A percentile compares a stretch with the other conserved stretches of the same genome.
These are phyloP conservation scores for Erythrophleum ivorense DNA, from an alignment of 331 rosid genomes.

Conservation along the genomic window DNA sequence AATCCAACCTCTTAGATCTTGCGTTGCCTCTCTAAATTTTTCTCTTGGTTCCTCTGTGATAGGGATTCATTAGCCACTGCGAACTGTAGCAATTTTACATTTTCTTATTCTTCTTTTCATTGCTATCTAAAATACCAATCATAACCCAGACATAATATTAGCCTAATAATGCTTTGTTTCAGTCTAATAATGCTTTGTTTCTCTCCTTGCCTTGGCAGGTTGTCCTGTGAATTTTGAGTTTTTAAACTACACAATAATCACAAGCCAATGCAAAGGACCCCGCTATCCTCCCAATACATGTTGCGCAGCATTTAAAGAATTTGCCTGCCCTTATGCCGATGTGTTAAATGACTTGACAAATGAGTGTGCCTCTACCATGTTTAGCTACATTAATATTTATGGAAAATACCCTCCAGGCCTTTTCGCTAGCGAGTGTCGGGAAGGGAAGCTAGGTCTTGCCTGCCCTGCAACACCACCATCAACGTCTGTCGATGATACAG, in stretches of 20 bases:
- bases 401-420: slow-evolving; percentile 97
- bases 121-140: not conserved
- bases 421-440: slow-evolving; percentile 78
- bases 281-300: slow-evolving; percentile 62
- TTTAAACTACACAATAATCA: slow-evolving; percentile 80
- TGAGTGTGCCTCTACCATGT: slow-evolving; percentile 91
- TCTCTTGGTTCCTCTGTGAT: slow-evolving; percentile 11
- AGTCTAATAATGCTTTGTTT: slow-evolving; percentile 21
- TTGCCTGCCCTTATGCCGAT: slow-evolving; percentile 82
- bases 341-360: slow-evolving; percentile 74
- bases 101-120: not conserved
- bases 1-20: not conserved
- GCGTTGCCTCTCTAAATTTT: not conserved
- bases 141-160: not conserved
- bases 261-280: slow-evolving; percentile 94
- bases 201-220: slow-evolving; percentile 61
- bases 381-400: slow-evolving; percentile 90
- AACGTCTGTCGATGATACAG: slow-evolving; percentile 33
- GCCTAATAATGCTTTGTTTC: slow-evolving; percentile 24
- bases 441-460: slow-evolving; percentile 69
- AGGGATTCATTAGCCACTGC: slow-evolving; percentile 2
- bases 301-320: slow-evolving; percentile 69
- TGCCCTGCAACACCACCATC: slow-evolving; percentile 80
- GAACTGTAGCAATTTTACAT: not conserved
- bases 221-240: slow-evolving; percentile 93